These are phyloP conservation scores for Canariomyces notabilis DNA, from an alignment of 2,329 filamentous ascomycete genomes.

Conservation along the genomic window DNA sequence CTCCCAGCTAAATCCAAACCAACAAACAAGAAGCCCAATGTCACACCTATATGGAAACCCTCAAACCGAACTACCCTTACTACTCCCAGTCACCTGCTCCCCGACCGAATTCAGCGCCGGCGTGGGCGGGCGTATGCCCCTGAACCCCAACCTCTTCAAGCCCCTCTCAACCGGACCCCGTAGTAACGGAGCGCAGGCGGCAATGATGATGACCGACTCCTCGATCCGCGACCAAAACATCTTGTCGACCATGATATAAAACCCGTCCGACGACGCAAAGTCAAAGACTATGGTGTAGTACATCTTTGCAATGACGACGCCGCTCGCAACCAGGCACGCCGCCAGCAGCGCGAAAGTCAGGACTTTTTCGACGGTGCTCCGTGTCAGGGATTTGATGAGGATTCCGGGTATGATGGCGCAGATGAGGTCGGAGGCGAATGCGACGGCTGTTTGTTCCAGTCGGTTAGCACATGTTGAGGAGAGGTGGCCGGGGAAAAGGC, in stretches of 20 bases:
- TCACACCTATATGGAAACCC: no score
- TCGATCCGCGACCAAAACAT: slow-evolving; percentile 3
- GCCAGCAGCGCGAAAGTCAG: neutral
- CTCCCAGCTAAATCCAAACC: no score
- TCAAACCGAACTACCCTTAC: no score
- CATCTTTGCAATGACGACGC: slow-evolving; percentile 1
- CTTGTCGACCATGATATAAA: slow-evolving; percentile 2
- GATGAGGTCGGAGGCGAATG: slow-evolving; percentile 8
- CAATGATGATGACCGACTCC: slow-evolving; percentile 6
- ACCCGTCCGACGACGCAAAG: slow-evolving; percentile 1
- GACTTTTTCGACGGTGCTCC: slow-evolving; percentile 4
- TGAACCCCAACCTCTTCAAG: neutral
- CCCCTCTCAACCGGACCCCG: neutral
- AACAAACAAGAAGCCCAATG: no score
- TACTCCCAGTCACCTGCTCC: no score
- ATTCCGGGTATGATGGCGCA: slow-evolving; percentile 6
- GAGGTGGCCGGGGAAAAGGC: neutral
- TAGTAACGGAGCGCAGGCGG: slow-evolving; percentile 5
- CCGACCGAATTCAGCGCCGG: no score
- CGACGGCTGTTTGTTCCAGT: neutral
- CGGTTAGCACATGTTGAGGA: neutral
- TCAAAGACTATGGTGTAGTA: slow-evolving; percentile 4
- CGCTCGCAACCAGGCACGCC: slow-evolving; percentile 2
- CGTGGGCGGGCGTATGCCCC: no score
- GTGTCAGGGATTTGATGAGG: slow-evolving; percentile 1